These are phyloP conservation scores for Rhodofomes roseus DNA, from an alignment of 1,284 basidiomycete species.

Conservation along the genomic window DNA sequence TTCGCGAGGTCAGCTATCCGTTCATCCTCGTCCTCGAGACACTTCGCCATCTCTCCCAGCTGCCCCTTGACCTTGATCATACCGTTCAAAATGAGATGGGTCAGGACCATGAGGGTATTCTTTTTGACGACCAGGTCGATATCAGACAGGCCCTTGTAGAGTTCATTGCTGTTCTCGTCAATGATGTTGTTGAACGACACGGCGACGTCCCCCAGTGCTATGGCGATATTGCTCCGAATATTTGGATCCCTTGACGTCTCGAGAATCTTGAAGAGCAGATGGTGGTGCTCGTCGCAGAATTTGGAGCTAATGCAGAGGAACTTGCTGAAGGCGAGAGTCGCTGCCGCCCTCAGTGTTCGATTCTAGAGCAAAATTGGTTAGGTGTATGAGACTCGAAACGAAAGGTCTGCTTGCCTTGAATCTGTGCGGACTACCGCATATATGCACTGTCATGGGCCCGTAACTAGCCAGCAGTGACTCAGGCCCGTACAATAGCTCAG, in stretches of 20 bases:
- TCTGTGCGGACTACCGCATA: slow-evolving; percentile 84
- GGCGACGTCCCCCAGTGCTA: slow-evolving; percentile 95
- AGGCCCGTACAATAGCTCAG: slow-evolving; percentile 83
- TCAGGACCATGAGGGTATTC: slow-evolving; percentile 98
- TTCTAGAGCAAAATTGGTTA: slow-evolving; percentile 60
- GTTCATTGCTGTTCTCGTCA: slow-evolving; percentile 94
- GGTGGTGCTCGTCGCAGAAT: slow-evolving; percentile 91
- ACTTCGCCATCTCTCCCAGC: slow-evolving; percentile 99
- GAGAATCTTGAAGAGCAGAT: slow-evolving; percentile 89
- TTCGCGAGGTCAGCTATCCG: slow-evolving; percentile 92
- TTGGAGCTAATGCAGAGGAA: slow-evolving; percentile 94
- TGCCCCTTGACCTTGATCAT: slow-evolving; percentile 99
- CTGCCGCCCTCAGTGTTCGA: slow-evolving; percentile 80
- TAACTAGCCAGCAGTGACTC: slow-evolving; percentile 84
- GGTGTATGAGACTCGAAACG: not conserved
- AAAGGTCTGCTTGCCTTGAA: slow-evolving; percentile 62
- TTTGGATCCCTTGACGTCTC: slow-evolving; percentile 88
- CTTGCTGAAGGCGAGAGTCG: slow-evolving; percentile 90
- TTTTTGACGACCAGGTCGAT: slow-evolving; percentile 91
- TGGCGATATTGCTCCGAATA: slow-evolving; percentile 94
- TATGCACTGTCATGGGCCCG: slow-evolving; percentile 87
- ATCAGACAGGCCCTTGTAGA: slow-evolving; percentile 94
- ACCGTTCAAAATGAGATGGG: slow-evolving; percentile 95
- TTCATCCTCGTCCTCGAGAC: slow-evolving; percentile 89
- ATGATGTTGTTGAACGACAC: slow-evolving; percentile 96